A percentile compares a stretch with the other conserved stretches of the same genome.
phyloP scores from a whole-genome alignment of 1,284 basidiomycete species.

The Ustilago sp. region DNA sequence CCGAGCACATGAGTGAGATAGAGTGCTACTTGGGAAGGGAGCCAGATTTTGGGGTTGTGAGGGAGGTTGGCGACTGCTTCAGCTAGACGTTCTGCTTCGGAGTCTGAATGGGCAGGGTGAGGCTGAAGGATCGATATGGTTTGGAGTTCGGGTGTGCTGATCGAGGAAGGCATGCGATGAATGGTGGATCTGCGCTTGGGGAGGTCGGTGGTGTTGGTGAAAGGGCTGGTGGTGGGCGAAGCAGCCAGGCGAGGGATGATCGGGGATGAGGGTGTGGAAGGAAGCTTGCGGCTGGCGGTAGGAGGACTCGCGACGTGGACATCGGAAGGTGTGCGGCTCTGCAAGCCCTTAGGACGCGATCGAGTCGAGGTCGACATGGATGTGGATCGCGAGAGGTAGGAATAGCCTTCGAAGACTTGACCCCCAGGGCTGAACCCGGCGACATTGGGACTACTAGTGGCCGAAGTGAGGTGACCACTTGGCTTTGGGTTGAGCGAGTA shows the following conservation, averaged over 20 bases:
- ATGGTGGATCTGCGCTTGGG: conserved; percentile 33
- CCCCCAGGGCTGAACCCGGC: conserved; percentile 64
- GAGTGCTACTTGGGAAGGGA: conserved; percentile 60
- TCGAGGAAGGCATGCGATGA: conserved; percentile 29
- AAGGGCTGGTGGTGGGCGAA: conserved; percentile 15
- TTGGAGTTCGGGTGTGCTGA: conserved; percentile 27
- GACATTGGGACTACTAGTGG: conserved; percentile 26
- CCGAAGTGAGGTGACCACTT: conserved; percentile 23
- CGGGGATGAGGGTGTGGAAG: conserved; percentile 30
- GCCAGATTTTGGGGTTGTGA: conserved; percentile 59
- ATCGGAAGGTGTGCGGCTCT: conserved; percentile 24
- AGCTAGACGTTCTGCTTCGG: conserved; percentile 36
- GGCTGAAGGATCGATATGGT: not conserved
- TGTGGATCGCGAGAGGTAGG: conserved; percentile 57
- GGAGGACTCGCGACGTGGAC: conserved; percentile 11
- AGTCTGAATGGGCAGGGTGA: conserved; percentile 21
- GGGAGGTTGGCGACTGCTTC: conserved; percentile 49
- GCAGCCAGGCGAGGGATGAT: conserved; percentile 5
- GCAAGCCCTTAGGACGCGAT: conserved; percentile 51
- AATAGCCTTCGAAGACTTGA: conserved; percentile 58
- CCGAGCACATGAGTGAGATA: conserved; percentile 63
- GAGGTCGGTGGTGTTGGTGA: conserved; percentile 15
- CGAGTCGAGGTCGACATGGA: conserved; percentile 60
- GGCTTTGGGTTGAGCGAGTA: conserved; percentile 31
- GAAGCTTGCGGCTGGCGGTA: not conserved